These are phyloP conservation scores for Shiraia sp. DNA, from an alignment of 2,329 filamentous ascomycete genomes.

Conservation along the genomic window DNA sequence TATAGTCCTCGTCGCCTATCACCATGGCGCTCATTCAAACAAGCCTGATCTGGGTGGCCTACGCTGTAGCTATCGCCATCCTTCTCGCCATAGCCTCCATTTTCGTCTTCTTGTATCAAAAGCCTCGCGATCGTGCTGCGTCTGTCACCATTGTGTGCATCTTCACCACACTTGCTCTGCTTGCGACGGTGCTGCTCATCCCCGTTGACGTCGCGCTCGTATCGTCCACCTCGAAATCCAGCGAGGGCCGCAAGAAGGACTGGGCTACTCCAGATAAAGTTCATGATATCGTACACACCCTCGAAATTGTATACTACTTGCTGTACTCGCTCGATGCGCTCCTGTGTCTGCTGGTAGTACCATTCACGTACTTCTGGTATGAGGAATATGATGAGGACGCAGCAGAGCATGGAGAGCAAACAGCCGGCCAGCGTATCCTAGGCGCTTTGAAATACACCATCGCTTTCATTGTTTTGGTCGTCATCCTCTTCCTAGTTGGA, in stretches of 20 bases:
- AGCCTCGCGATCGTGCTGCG: constrained; percentile 80
- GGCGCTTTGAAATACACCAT: constrained; percentile 90
- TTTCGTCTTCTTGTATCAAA: constrained; percentile 91
- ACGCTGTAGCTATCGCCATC: constrained; percentile 78
- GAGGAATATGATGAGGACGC: constrained; percentile 96
- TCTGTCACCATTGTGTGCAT: constrained; percentile 84
- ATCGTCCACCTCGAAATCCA: constrained; percentile 79
- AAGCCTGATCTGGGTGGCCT: constrained; percentile 92
- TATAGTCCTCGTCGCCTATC: background rate
- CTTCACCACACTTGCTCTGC: constrained; percentile 80
- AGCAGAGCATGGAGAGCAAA: constrained; percentile 75
- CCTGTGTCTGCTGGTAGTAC: constrained; percentile 85
- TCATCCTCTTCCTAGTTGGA: constrained; percentile 85
- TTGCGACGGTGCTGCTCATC: constrained; percentile 89
- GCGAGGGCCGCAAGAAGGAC: constrained; percentile 82
- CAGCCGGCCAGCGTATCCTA: constrained; percentile 71
- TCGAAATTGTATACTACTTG: constrained; percentile 89
- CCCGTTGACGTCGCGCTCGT: constrained; percentile 95
- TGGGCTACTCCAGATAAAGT: constrained; percentile 89
- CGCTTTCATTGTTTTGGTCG: constrained; percentile 77
- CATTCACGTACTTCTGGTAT: constrained; percentile 97
- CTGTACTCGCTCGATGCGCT: constrained; percentile 91
- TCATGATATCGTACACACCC: constrained; percentile 73
- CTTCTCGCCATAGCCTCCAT: constrained; percentile 77
- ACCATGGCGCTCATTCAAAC: constrained; percentile 75